Base-by-base conservation (phyloP, 2,329 filamentous ascomycete genomes). In the Phialocephala subalpina region DNA sequence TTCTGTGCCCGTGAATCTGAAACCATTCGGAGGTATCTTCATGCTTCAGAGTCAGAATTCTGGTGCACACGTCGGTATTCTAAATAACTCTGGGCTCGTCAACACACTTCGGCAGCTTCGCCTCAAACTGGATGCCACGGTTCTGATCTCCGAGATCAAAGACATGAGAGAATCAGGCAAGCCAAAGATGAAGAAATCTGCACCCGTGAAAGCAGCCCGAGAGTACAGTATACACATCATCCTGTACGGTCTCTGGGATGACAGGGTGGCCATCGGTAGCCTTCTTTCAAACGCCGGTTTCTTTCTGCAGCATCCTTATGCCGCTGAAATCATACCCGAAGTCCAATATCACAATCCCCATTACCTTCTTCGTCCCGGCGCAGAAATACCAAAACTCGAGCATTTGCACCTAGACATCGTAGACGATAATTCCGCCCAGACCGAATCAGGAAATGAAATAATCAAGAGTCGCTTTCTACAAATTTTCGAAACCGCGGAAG, bases 321-420 rank as follows among this genome's bases (percentile, higher is more conserved):
- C 59, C 14, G 18, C 18, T 9, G 59, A 61, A 53, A 9, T 52
- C 59, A 20, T 20, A 9, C 4, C 11, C 12, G 7, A 22, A 11
- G 29, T 61, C 42, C 11, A 61, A 11, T 61, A 61, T 53, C 8
- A 27, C 11, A 61, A 61, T 38, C 59, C 59, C 16, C 59, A 61
- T 61, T 61, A 61, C 20, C 33, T 61, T 11, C 42, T 61, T 25
- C 59, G 59, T 52, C 59, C 59, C 27, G 59, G 59, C 14, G 8
- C 42, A 20, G 11, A 53, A 35, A 61, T 61, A 45, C 59, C 59
- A 52, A 53, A 53, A 36, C 36, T 61, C 16, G 59, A 60, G 20
- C 11, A 47, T 29, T 29, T 60, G 14, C 25, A 47, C 22, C 35
- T 42, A 59, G 27, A 59, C 20, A 36, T 59, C 35, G 35, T 38